phyloP scores from a whole-genome alignment of 352 stramenopile species.

The Pythium pyrilobum region DNA sequence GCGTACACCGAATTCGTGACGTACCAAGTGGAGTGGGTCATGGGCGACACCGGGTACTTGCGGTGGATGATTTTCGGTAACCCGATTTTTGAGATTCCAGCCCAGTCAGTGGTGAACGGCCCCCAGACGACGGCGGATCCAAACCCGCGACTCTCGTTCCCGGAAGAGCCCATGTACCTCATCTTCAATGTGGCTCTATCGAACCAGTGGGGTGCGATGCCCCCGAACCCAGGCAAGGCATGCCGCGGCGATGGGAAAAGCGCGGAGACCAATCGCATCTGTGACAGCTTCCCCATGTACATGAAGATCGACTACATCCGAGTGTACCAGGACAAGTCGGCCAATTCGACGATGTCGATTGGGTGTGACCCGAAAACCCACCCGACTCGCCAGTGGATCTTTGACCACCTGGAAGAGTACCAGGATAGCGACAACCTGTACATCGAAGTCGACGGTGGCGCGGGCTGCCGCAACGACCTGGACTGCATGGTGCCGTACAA shows the following conservation, averaged over 20 bases:
- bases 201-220: constrained; percentile 70
- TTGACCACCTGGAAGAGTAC: constrained; percentile 55
- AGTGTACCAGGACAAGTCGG: constrained; percentile 53
- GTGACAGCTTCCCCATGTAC: constrained; percentile 72
- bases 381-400: constrained; percentile 66
- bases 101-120: constrained; percentile 38
- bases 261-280: constrained; percentile 50
- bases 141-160: constrained; percentile 55
- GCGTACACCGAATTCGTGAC: constrained; percentile 55
- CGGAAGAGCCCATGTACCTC: constrained; percentile 91
- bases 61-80: constrained; percentile 58
- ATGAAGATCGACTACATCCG: constrained; percentile 89
- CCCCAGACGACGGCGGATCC: constrained; percentile 34
- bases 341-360: constrained; percentile 38
- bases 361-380: constrained; percentile 57
- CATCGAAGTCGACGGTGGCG: constrained; percentile 48
- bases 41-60: constrained; percentile 53
- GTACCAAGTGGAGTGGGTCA: constrained; percentile 75
- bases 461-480: constrained; percentile 37
- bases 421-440: constrained; percentile 47
- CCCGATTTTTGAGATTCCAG: constrained; percentile 69
- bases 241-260: constrained; percentile 58
- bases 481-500: constrained; percentile 58
- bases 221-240: constrained; percentile 45
- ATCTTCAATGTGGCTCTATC: constrained; percentile 93